Base-by-base conservation (phyloP, 2,329 filamentous ascomycete species). In the Cadophora malorum region DNA sequence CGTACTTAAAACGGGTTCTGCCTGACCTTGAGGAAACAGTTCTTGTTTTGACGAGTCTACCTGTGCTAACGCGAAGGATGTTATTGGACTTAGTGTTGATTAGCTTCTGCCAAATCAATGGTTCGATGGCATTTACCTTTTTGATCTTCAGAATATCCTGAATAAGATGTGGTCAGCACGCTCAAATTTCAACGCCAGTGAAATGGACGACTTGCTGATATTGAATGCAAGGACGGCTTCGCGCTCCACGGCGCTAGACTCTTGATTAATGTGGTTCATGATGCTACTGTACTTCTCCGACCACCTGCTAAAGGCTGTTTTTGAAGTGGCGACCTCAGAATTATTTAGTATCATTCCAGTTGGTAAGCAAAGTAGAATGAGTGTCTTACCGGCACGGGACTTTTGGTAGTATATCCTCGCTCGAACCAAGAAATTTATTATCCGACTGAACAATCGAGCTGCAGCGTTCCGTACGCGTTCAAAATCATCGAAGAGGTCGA, bases 391-490 rank as follows among this genome's bases (percentile, higher is more conserved):
- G 5, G 50, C 50, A 4, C 50, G 50, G 28, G 50, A 53, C 25
- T 53, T 53, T 53, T 53, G 50, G 23, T 53, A 53, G 25, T 28
- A 53, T 28, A 53, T 53, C 50, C 50, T 53, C 23, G 50, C 50
- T 31, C 50, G 50, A 8, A 53, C 50, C 50, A 53, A 53, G 50
- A 53, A 53, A 31, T 53, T 53, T 25, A 53, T 53, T 14, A 53
- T 53, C 50, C 31, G 50, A 31, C 50, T 53, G 25, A 53, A 53
- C 10, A 53, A 31, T 28, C 50, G 50, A 53, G 50, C 50, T 53
- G 50, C 50, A 10, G 50, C 50, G 28, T 28, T 53, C 12, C 50
- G 50, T 12, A 53, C 50, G 16, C 50, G 23, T 31, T 53, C 50
- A 31, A 53, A 53, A 28, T 53, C 50, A 53, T 53, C 50, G 25